Conservation (phyloP, 1,284 basidiomycete species). For the Albatrellus sp. region DNA sequence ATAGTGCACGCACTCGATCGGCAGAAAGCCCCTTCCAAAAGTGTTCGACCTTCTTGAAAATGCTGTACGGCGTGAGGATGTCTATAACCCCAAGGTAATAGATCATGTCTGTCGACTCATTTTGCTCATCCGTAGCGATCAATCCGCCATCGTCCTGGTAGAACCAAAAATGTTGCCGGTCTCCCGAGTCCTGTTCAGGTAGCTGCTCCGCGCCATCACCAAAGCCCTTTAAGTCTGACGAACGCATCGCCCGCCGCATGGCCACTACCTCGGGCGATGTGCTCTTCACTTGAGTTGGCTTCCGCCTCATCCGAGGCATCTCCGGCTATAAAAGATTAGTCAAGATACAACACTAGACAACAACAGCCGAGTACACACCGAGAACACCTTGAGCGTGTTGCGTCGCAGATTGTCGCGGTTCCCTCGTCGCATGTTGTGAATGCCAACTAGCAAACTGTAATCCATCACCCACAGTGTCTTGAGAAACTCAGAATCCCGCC, state of each 20-base stretch:
- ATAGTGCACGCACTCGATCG: constrained; percentile 56
- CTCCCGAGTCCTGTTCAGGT: constrained; percentile 58
- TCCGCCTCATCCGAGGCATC: constrained; percentile 41
- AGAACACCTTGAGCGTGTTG: constrained; percentile 86
- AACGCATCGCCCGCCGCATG: constrained; percentile 75
- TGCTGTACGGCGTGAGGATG: constrained; percentile 83
- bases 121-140: constrained; percentile 79
- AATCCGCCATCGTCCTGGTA: constrained; percentile 96
- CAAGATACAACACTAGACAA: constrained; percentile 4
- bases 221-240: constrained; percentile 71
- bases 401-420: constrained; percentile 86
- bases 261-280: constrained; percentile 64
- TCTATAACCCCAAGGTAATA: constrained; percentile 96
- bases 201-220: constrained; percentile 43
- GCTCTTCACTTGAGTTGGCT: constrained; percentile 44
- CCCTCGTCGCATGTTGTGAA: constrained; percentile 85
- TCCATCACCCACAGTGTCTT: constrained; percentile 88
- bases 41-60: constrained; percentile 76
- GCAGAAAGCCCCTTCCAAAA: constrained; percentile 86
- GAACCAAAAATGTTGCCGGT: constrained; percentile 82
- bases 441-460: constrained; percentile 88
- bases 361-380: constrained; percentile 37
- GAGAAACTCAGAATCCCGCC: constrained; percentile 79
- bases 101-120: constrained; percentile 65
- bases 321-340: constrained; percentile 38